phyloP scores from a whole-genome alignment of 306 rosid species.

The Corylus avellana region DNA sequence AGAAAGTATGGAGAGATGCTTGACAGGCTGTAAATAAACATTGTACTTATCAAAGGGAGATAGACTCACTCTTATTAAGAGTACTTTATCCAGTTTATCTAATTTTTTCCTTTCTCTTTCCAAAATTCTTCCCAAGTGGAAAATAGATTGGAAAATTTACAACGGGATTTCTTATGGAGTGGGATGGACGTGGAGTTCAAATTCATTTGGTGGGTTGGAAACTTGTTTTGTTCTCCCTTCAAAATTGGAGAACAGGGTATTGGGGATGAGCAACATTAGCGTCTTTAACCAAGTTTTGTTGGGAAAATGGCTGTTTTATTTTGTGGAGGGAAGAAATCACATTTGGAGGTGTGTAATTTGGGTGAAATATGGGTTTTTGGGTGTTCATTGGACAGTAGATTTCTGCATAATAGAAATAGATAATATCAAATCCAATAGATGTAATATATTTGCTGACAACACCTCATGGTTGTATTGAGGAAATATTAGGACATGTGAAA shows the following conservation, averaged over 20 bases:
- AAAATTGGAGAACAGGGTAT: background rate
- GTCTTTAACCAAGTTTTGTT: background rate
- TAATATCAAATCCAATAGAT: too few relatives aligned
- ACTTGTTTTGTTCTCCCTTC: background rate
- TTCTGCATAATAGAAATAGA: too few relatives aligned
- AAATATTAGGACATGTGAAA: background rate
- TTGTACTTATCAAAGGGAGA: too few relatives aligned
- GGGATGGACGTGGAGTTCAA: background rate
- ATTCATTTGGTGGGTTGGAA: background rate
- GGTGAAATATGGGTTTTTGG: background rate
- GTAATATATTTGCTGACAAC: background rate
- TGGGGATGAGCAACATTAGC: background rate
- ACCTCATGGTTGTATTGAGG: background rate
- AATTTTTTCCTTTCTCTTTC: background rate
- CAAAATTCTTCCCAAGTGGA: background rate
- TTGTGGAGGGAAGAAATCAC: background rate
- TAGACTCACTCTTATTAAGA: too few relatives aligned
- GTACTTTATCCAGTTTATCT: too few relatives aligned
- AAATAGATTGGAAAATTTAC: background rate
- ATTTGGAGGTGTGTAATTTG: background rate
- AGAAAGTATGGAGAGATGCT: too few relatives aligned
- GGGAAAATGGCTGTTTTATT: background rate
- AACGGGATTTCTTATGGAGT: background rate
- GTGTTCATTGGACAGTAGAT: background rate
- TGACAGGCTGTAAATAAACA: too few relatives aligned